Percentiles rank a stretch among this genome's conserved stretches.
Conservation (phyloP, 306 rosid species). For the Dryas alaskensis region DNA sequence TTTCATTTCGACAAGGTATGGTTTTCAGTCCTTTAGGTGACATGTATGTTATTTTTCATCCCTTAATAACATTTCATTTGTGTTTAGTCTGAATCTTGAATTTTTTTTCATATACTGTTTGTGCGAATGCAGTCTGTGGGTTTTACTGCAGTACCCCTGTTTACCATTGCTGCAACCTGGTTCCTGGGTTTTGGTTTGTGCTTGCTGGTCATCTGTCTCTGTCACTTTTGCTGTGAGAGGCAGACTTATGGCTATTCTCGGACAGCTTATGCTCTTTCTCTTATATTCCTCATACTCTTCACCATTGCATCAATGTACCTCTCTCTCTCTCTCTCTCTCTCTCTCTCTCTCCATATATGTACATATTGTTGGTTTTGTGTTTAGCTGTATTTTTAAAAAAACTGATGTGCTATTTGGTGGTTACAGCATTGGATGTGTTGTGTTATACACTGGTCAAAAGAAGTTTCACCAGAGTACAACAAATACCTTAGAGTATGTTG, state of each 20-base stretch:
- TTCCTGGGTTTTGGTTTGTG: conserved; percentile 45
- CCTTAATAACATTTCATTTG: background rate
- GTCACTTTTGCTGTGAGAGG: conserved; percentile 35
- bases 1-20: too few relatives aligned
- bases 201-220: conserved; percentile 34
- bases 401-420: conserved; percentile 14
- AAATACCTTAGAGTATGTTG: conserved; percentile 38
- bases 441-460: conserved; percentile 45
- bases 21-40: too few relatives aligned
- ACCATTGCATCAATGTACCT: conserved; percentile 41
- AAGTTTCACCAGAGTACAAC: conserved; percentile 44
- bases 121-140: conserved; percentile 47
- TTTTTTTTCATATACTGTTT: background rate
- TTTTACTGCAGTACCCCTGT: conserved; percentile 53
- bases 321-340: conserved; percentile 10
- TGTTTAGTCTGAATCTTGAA: conserved; percentile 11
- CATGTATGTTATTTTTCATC: background rate
- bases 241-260: conserved; percentile 39
- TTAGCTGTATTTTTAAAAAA: conserved; percentile 4
- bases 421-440: conserved; percentile 49
- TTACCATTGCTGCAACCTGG: conserved; percentile 49
- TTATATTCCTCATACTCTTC: conserved; percentile 42
- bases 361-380: background rate
- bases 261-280: conserved; percentile 43
- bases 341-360: background rate